Evolutionary conservation across 75 land plant species (phyloP).

Genomic region (Picea glauca): DNA sequence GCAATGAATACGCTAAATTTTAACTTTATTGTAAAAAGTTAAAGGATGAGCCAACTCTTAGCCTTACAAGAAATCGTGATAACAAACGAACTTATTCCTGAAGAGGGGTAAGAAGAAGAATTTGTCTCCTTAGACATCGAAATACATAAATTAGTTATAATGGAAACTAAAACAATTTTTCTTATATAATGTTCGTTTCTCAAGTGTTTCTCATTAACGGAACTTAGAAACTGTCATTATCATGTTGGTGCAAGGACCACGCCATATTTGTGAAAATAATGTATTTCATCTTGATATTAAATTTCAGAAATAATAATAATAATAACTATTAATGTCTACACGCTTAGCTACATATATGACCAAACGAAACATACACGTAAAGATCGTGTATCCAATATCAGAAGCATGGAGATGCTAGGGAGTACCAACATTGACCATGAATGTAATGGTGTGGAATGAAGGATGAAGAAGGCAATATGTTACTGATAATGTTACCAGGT

Average conservation of each 20-base stretch:
- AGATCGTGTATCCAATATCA: neutral
- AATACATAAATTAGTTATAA: neutral
- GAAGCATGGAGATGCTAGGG: neutral
- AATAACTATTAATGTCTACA: too few species aligned
- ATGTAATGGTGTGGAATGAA: neutral
- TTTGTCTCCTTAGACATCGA: neutral
- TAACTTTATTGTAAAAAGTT: neutral
- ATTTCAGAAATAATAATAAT: too few species aligned
- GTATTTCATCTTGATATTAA: neutral
- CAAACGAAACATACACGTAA: neutral
- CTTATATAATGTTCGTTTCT: neutral
- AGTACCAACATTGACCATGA: neutral
- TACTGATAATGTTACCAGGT: neutral
- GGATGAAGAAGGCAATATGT: neutral
- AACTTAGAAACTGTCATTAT: neutral
- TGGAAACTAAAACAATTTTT: neutral
- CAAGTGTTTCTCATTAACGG: neutral
- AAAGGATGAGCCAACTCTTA: neutral
- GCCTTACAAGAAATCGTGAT: too few species aligned
- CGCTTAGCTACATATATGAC: neutral
- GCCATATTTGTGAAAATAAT: neutral
- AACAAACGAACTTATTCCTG: too few species aligned
- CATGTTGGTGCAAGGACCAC: neutral
- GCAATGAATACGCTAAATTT: neutral
- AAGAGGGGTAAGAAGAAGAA: too few species aligned